Evolutionary conservation across 805 yeast species (phyloP), one percentile per base, ranked within the genome.

Genomic region (Hanseniaspora occidentalis): DNA sequence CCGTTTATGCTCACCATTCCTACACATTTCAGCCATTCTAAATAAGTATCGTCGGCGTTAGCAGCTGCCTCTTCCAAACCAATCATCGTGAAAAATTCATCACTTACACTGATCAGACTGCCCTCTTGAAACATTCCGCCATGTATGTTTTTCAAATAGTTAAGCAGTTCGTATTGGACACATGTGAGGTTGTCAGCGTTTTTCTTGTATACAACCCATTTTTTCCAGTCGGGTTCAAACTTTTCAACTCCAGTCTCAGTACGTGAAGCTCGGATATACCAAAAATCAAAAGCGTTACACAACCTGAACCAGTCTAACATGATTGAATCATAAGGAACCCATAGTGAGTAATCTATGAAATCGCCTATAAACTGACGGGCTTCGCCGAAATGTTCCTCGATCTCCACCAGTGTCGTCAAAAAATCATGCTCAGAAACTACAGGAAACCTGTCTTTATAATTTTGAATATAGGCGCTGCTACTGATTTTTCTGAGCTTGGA

Each of bases 251-350:
- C 16, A 6, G 9, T 33, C 23, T 8, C n/a, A 20, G 11, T 3
- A 33, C 23, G n/a, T 4, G 13, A 16, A 4, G 6, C 33, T 9
- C 25, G 7, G 10, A 14, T 16, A 14, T 18, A 18, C 36, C 36
- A 33, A 13, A 33, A 20, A 19, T 33, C 23, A 4, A 18, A 21
- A 18, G 9, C 22, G 23, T 17, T 3, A 23, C 19, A 9, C 22
- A 57, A 11, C 24, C 58, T 37, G 23, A 58, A 31, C 36, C 52
- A 49, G 43, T 58, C 63, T 27, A 55, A 38, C 10, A 52, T 45
- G n/a, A 58, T 44, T 11, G 52, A 41, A 42, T 58, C 63, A 39
- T 52, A 57, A 14, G 56, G 38, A 16, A 57, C 37, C 55, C 58
- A 53, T 2, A 47, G 31, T 3, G 54, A 43, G 39, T 47, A 51